Percentiles rank a stretch among this genome's conserved stretches.
These are phyloP conservation scores for Eimeria falciformis DNA, from an alignment of 169 alveolate species.

Conservation along the genomic window DNA sequence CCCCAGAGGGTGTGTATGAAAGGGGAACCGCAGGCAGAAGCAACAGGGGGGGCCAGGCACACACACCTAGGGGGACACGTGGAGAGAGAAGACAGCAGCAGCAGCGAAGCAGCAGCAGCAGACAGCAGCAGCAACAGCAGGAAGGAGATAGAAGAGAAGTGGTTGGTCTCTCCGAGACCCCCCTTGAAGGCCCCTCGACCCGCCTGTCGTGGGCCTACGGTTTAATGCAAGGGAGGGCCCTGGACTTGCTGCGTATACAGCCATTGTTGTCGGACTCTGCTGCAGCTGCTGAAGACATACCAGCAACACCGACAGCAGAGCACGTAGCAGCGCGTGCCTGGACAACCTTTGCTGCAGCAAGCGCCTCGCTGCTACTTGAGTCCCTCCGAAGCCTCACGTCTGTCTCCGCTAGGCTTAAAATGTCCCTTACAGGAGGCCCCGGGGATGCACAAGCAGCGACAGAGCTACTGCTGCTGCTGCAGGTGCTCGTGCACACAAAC, in stretches of 20 bases:
- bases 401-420: conserved; percentile 59
- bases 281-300: conserved; percentile 23
- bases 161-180: not conserved
- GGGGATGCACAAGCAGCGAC: conserved; percentile 64
- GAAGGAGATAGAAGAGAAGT: conserved; percentile 47
- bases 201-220: conserved; percentile 66
- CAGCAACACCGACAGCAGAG: not conserved
- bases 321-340: conserved; percentile 19
- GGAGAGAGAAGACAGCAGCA: conserved; percentile 64
- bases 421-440: conserved; percentile 53
- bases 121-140: conserved; percentile 43
- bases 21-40: not conserved
- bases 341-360: conserved; percentile 56
- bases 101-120: conserved; percentile 25
- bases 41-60: conserved; percentile 13
- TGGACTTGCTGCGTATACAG: conserved; percentile 53
- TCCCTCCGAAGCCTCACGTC: conserved; percentile 54
- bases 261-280: conserved; percentile 1
- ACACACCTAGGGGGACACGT: conserved; percentile 59
- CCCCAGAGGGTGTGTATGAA: conserved; percentile 35
- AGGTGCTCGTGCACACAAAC: conserved; percentile 68
- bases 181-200: conserved; percentile 4
- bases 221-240: conserved; percentile 32
- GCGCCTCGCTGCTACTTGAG: conserved; percentile 40
- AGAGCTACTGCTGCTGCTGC: conserved; percentile 64